phyloP scores from a whole-genome alignment of 805 yeast species.

The Nakazawaea populi region DNA sequence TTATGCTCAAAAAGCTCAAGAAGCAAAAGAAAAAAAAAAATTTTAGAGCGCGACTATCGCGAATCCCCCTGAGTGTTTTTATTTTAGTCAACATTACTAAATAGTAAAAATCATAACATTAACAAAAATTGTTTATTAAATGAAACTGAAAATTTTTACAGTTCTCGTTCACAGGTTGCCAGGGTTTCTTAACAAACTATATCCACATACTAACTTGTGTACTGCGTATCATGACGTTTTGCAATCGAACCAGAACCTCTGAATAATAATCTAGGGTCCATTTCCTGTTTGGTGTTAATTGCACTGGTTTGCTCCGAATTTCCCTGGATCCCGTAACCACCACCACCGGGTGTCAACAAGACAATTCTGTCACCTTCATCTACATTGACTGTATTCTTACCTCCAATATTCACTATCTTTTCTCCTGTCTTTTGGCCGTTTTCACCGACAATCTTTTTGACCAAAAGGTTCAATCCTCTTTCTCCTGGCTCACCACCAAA shows the following conservation, averaged over 20 bases:
- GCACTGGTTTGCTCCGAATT: slow-evolving; percentile 1
- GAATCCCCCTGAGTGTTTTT: background rate
- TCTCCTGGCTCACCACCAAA: slow-evolving; percentile 75
- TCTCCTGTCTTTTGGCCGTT: slow-evolving; percentile 26
- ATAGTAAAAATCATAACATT: background rate
- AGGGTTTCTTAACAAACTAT: no score
- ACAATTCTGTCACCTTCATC: slow-evolving; percentile 60
- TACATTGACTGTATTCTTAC: slow-evolving; percentile 58
- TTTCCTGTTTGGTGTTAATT: slow-evolving; percentile 9
- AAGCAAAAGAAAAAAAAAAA: no score
- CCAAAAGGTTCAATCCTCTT: slow-evolving; percentile 63
- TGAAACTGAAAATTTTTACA: no score
- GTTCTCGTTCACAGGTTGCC: no score
- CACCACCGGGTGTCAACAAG: slow-evolving; percentile 81
- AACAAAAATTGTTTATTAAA: background rate
- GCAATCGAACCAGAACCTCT: slow-evolving; percentile 26
- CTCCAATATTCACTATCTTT: slow-evolving; percentile 53
- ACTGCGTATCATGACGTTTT: slow-evolving; percentile 23
- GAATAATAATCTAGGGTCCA: slow-evolving; percentile 12
- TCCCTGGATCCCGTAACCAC: slow-evolving; percentile 57
- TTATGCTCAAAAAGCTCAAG: no score
- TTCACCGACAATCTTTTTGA: slow-evolving; percentile 21
- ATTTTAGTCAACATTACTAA: background rate
- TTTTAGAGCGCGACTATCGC: background rate
- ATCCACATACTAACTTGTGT: slow-evolving; percentile 18